Base-by-base conservation (phyloP, 208 protist species). In the Acanthamoeba healyi region DNA sequence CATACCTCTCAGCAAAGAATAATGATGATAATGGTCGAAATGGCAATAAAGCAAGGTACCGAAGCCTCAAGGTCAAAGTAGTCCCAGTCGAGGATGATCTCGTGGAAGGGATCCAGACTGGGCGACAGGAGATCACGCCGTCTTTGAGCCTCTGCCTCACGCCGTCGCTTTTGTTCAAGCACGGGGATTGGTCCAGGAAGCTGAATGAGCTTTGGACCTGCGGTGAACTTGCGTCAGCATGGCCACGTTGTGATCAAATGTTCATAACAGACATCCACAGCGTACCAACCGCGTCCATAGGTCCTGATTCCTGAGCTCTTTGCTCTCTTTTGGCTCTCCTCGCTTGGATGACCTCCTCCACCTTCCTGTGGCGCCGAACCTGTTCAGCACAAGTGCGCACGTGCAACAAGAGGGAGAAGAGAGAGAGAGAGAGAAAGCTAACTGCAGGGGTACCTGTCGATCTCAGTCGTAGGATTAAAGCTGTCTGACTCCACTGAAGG, bases 181-280 rank as follows among this genome's bases (percentile, higher is more conserved):
- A 29, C 51, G 12, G 51, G 84, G 9, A 91, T 51, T 10, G 3
- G 7, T 26, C 38, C 51, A 0, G 51, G 56, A 15, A 91, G 61
- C 61, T 91, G 56, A 44, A 91, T 65, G 19, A 91, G 38, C 61
- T 91, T 91, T n/a, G n/a, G n/a, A n/a, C n/a, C n/a, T n/a, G n/a
- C n/a, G n/a, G n/a, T n/a, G n/a, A n/a, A n/a, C n/a, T n/a, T n/a
- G n/a, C n/a, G n/a, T n/a, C n/a, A n/a, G n/a, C n/a, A n/a, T n/a
- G n/a, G n/a, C n/a, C 29, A 38, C 4, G 44, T 12, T 49, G 44
- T 49, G 44, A 49, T 49, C 44, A 15, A 4, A 4, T 49, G 4
- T 61, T 61, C 2, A 4, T 24, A 5, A 61, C 22, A 7, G 24
- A 61, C 24, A 24, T 24, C 22, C 24, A 24, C 24, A 74, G 29